A percentile compares a stretch with the other conserved stretches of the same genome.
phyloP scores from a whole-genome alignment of 164 flowering plant species.

The Chimonanthus praecox region DNA sequence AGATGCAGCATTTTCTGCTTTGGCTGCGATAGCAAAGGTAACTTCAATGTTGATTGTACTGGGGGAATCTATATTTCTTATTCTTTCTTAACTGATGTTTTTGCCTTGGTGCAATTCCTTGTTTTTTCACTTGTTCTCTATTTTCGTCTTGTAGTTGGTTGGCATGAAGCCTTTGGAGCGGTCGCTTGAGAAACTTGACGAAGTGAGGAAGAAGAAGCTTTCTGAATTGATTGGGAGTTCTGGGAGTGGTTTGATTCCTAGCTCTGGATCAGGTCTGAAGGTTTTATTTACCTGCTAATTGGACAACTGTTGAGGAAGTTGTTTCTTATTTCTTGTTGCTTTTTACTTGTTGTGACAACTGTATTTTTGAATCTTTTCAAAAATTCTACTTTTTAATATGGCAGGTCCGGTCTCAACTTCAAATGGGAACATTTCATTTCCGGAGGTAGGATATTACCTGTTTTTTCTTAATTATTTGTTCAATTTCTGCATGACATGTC shows the following conservation, averaged over 20 bases:
- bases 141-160: slow-evolving; percentile 48
- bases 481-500: neutral
- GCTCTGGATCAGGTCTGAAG: slow-evolving; percentile 47
- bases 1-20: slow-evolving; percentile 91
- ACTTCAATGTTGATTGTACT: neutral
- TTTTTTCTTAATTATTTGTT: neutral
- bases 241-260: slow-evolving; percentile 42
- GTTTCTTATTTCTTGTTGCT: neutral
- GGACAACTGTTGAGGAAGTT: slow-evolving; percentile 4
- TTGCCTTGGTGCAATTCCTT: neutral
- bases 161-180: slow-evolving; percentile 97
- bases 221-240: slow-evolving; percentile 84
- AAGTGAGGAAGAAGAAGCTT: slow-evolving; percentile 85
- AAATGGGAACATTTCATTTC: slow-evolving; percentile 29
- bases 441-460: slow-evolving; percentile 33
- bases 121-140: neutral
- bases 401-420: slow-evolving; percentile 41
- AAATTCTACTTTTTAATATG: neutral
- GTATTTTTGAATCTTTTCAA: neutral
- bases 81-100: neutral
- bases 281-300: slow-evolving; percentile 2
- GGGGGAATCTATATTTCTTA: neutral
- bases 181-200: slow-evolving; percentile 96
- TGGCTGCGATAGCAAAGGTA: slow-evolving; percentile 99
- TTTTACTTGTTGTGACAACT: neutral